Conservation (phyloP, 371 early-diverging fungal species). For the Lichtheimia ornata region DNA sequence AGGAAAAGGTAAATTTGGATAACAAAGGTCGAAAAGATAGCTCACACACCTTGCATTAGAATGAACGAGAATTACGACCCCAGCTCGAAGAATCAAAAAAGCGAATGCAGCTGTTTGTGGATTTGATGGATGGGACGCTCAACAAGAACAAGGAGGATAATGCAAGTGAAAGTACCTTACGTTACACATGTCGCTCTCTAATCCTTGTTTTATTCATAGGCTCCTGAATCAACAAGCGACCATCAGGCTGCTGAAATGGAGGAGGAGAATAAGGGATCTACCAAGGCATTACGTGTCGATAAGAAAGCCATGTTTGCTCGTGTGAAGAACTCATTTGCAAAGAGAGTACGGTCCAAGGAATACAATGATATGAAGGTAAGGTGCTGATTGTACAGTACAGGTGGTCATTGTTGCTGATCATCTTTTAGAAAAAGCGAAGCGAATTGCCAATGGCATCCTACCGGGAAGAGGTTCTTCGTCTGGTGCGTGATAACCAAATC, state of each 20-base stretch:
- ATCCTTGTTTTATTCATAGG: neutral
- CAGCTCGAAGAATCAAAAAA: constrained; percentile 24
- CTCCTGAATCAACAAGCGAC: neutral
- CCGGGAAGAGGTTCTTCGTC: constrained; percentile 54
- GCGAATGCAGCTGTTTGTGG: constrained; percentile 28
- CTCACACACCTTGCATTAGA: constrained; percentile 12
- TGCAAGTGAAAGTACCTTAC: constrained; percentile 6
- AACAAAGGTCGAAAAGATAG: neutral
- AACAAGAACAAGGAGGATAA: constrained; percentile 2
- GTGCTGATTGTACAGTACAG: neutral
- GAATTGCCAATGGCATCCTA: constrained; percentile 65
- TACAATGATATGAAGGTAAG: constrained; percentile 40
- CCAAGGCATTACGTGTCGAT: neutral
- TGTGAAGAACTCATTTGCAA: constrained; percentile 16
- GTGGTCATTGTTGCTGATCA: too few relatives aligned
- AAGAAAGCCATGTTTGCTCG: constrained; percentile 13
- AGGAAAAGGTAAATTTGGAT: constrained; percentile 41
- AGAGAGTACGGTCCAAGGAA: constrained; percentile 31
- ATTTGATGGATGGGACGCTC: constrained; percentile 22
- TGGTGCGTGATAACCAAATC: constrained; percentile 62
- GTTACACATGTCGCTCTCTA: neutral
- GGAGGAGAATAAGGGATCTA: too few relatives aligned
- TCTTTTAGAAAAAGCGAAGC: constrained; percentile 48
- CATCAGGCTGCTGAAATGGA: too few relatives aligned
- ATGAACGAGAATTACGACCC: constrained; percentile 24